Evolutionary conservation across 768 basidiomycete genomes (phyloP), one percentile per base, ranked within the genome.

Genomic region (Tubosaeta brunneosetosa): DNA sequence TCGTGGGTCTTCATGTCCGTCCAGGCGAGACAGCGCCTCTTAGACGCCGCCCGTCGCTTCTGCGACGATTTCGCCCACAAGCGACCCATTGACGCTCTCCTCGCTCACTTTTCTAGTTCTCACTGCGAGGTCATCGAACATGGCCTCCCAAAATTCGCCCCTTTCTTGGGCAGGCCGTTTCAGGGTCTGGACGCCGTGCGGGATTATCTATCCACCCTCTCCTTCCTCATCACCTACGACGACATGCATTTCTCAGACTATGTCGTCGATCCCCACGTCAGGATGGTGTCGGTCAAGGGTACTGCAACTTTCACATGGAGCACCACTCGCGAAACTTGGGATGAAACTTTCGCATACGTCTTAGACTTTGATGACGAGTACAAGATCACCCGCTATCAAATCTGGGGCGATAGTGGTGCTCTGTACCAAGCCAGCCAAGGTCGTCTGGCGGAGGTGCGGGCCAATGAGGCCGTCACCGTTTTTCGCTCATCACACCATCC

Each of bases 391-490:
- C 70, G 74, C 40, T 84, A 83, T 73, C 79, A 86, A 60, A 75
- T 86, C 2, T 86, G 84, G 84, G 82, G 81, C 11, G 85, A 86
- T 65, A 80, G 83, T 7, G 84, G 82, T 11, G 79, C 83, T 6
- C 76, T 81, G 10, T 83, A 82, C 65, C 73, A 85, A 13, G 84
- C 83, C 6, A 73, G 78, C 36, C 71, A 65, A 22, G 82, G 83
- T n/a, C 59, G 71, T 61, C 63, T 83, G 32, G 16, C 26, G 32
- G 25, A 56, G 44, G 62, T 62, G 49, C 50, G 52, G 29, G 10
- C 8, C 31, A 5, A 19, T 29, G 22, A 42, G 37, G 37, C 17
- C 22, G 17, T 8, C 22, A 22, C 6, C 12, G 22, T 8, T 8
- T 19, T 41, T 22, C 26, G 10, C n/a, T 31, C 43, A 8, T 26